Evolutionary conservation across 441 rosid species (phyloP), one percentile per base, ranked within the genome.

Genomic region (Brassica hybrid): DNA sequence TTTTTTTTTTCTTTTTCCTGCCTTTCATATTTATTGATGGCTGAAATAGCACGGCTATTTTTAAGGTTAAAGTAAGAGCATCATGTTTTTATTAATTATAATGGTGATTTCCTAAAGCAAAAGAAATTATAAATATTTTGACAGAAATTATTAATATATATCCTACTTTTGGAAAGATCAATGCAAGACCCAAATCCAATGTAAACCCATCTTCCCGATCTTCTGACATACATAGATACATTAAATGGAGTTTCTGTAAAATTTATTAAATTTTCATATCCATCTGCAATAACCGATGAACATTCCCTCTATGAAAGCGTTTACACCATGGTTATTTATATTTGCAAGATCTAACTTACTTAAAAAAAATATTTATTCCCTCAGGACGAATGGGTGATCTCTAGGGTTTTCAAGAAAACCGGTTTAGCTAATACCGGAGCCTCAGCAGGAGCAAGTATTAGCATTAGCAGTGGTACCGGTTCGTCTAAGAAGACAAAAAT

Each of bases 351-450:
- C 58, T 23, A 52, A 58, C 17, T 67, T 52, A 16, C 60, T 8
- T 2, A 70, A 3, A 57, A 56, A n/a, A 1, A 72, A 13, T 7
- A 4, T 59, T 45, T 41, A 11, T 66, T 54, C 52, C 4, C 23
- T 14, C 83, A 94, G 97, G 97, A 91, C 61, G 97, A 92, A 78
- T 94, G 97, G 98, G 98, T 94, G 7, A 91, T 94, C 65, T 91
- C 97, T 23, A 80, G 98, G 62, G 97, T 92, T 25, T 94, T 94
- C 71, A 90, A 86, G 77, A 94, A 94, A 86, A 84, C 84, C 21
- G 83, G 84, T 48, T 14, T 81, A 10, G 81, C 82, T 30, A 83
- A 73, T 54, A 78, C 79, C 50, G 65, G 81, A 3, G 45, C 69
- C 32, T 43, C 50, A 6, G 62, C 67, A 66, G 79, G 81, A 64